Evolutionary conservation across 768 basidiomycete genomes (phyloP).

Genomic region (Leucosporidium scottii): DNA sequence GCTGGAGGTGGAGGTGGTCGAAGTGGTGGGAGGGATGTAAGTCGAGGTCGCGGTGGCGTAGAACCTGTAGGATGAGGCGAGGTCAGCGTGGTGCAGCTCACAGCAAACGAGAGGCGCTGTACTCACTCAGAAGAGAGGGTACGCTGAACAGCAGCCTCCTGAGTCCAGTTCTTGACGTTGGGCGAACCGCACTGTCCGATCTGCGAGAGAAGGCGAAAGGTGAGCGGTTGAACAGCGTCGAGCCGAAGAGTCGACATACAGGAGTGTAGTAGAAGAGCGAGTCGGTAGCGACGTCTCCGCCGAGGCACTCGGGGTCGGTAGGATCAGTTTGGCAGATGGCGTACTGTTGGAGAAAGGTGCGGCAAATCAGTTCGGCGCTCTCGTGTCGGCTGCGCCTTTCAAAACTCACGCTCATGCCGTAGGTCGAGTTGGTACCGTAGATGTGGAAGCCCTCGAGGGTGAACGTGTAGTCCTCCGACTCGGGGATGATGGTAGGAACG

Average conservation of each 20-base stretch:
- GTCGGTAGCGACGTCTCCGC: conserved; percentile 25
- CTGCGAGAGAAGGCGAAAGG: too few relatives aligned
- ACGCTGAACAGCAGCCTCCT: background rate
- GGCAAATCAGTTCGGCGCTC: background rate
- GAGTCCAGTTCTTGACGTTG: background rate
- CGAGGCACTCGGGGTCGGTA: conserved; percentile 29
- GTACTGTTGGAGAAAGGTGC: conserved; percentile 6
- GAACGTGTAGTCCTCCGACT: conserved; percentile 29
- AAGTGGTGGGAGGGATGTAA: conserved; percentile 7
- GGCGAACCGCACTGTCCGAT: conserved; percentile 4
- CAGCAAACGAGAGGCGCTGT: background rate
- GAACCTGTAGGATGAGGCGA: conserved; percentile 16
- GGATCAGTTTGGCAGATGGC: conserved; percentile 14
- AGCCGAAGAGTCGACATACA: too few relatives aligned
- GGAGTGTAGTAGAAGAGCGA: conserved; percentile 28
- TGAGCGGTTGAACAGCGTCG: too few relatives aligned
- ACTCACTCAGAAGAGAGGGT: background rate
- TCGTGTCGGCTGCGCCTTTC: background rate
- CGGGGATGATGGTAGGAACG: conserved; percentile 32
- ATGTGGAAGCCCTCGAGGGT: conserved; percentile 37
- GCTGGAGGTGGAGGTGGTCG: conserved; percentile 5
- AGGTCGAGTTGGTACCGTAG: conserved; percentile 33
- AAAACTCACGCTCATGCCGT: conserved; percentile 31
- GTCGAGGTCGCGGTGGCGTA: conserved; percentile 29
- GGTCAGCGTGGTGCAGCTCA: background rate